Conservation (phyloP, 805 yeast genomes). For the Huiozyma naganishii region DNA sequence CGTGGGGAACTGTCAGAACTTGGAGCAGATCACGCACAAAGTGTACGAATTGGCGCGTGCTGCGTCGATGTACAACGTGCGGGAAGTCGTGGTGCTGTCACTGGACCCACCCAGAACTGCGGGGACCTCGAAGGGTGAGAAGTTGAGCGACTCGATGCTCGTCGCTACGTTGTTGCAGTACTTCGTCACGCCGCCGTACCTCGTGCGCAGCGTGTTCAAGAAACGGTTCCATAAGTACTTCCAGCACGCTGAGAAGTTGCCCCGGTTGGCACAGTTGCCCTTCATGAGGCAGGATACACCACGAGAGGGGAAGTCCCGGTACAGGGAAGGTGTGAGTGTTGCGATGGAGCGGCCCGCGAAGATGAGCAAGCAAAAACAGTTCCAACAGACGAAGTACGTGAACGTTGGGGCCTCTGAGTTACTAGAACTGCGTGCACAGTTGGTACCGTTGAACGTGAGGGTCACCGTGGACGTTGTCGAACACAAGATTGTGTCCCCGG, state of each 20-base stretch:
- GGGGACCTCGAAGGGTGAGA: constrained; percentile 14
- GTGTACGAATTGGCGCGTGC: constrained; percentile 74
- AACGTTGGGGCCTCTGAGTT: constrained; percentile 59
- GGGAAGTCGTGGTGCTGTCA: constrained; percentile 56
- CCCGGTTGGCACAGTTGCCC: constrained; percentile 64
- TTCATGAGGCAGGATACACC: constrained; percentile 41
- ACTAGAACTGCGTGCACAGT: constrained; percentile 45
- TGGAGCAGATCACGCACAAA: constrained; percentile 62
- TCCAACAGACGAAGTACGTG: constrained; percentile 57
- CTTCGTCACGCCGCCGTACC: constrained; percentile 77
- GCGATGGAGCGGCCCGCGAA: constrained; percentile 25
- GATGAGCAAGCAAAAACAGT: constrained; percentile 30
- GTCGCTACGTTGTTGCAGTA: constrained; percentile 66
- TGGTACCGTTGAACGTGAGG: constrained; percentile 66
- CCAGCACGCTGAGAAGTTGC: constrained; percentile 55
- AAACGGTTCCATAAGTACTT: constrained; percentile 37
- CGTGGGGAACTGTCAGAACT: constrained; percentile 48
- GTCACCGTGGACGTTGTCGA: constrained; percentile 67
- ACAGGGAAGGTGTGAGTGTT: constrained; percentile 51
- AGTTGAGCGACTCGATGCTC: constrained; percentile 33
- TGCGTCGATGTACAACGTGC: constrained; percentile 56
- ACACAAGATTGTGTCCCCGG: constrained; percentile 56
- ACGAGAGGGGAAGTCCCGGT: constrained; percentile 28
- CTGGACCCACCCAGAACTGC: constrained; percentile 29
- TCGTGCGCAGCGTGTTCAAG: constrained; percentile 54